Evolutionary conservation across 176 grass and related monocot genomes (phyloP).

Genomic region (Urochloa ruziziensis): DNA sequence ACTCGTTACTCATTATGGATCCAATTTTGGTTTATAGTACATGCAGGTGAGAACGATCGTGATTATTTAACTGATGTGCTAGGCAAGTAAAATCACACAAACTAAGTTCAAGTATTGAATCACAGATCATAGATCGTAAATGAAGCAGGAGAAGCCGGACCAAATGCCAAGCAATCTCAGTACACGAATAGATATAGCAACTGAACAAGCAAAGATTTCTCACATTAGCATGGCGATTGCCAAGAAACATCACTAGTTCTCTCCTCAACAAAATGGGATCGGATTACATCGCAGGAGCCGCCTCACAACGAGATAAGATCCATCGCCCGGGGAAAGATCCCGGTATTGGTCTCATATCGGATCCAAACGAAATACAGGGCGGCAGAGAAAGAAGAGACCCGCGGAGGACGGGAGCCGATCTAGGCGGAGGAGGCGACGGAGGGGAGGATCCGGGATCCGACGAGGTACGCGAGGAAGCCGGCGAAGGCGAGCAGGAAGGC

Average conservation of each 20-base stretch:
- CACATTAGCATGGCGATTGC: neutral
- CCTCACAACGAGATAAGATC: neutral
- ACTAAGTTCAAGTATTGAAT: neutral
- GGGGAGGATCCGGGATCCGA: slow-evolving; percentile 55
- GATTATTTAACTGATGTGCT: neutral
- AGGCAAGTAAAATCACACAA: neutral
- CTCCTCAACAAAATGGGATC: neutral
- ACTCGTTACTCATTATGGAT: neutral
- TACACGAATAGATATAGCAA: neutral
- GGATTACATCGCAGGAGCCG: neutral
- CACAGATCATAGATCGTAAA: neutral
- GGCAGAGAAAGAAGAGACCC: neutral
- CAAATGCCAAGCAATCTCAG: neutral
- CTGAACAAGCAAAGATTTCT: neutral
- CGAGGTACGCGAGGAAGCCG: slow-evolving; percentile 78
- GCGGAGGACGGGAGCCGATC: neutral
- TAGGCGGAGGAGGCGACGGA: slow-evolving; percentile 17
- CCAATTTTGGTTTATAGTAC: neutral
- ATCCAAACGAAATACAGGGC: neutral
- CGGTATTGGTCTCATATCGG: neutral
- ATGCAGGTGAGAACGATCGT: neutral
- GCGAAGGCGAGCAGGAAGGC: slow-evolving; percentile 83
- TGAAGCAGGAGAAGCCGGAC: neutral
- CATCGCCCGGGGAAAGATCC: neutral
- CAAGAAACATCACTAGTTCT: neutral